Percentiles rank a stretch among this genome's conserved stretches.
Evolutionary conservation across 441 rosid species (phyloP).

Genomic region (Bruguiera hainesii): DNA sequence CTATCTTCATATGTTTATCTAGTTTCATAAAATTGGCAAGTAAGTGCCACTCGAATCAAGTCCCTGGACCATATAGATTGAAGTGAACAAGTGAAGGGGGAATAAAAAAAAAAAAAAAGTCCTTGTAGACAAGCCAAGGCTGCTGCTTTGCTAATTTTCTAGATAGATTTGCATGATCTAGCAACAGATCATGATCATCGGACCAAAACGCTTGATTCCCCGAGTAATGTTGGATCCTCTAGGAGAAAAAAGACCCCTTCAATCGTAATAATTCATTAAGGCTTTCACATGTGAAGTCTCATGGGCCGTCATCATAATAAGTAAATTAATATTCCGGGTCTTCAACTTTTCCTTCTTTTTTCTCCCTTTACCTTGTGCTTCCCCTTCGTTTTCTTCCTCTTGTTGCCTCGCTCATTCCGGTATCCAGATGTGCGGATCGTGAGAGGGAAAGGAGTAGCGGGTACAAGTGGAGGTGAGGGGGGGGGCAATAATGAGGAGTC

Average conservation of each 20-base stretch:
- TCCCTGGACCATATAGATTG: background rate
- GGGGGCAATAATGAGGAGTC: constrained; percentile 51
- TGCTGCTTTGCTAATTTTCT: background rate
- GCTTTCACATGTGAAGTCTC: background rate
- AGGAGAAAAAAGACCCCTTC: constrained; percentile 15
- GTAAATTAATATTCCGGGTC: too few relatives aligned
- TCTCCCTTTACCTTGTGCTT: constrained; percentile 11
- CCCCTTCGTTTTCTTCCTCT: constrained; percentile 2
- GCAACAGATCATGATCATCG: constrained; percentile 32
- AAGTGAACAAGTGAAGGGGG: background rate
- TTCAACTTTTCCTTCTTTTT: background rate
- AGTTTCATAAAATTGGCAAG: background rate
- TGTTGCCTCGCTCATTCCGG: constrained; percentile 11
- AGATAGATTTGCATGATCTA: constrained; percentile 31
- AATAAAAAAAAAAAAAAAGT: background rate
- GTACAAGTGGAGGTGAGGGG: constrained; percentile 23
- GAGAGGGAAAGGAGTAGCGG: constrained; percentile 9
- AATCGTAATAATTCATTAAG: background rate
- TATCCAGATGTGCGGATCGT: constrained; percentile 25
- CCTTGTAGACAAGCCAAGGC: constrained; percentile 2
- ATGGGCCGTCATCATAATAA: too few relatives aligned
- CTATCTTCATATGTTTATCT: constrained; percentile 2
- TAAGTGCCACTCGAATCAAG: too few relatives aligned
- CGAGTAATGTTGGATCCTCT: constrained; percentile 30
- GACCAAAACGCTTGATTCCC: constrained; percentile 74